Evolutionary conservation across 345 rosid genomes (phyloP).

Genomic region (Hibiscus mutabilis): DNA sequence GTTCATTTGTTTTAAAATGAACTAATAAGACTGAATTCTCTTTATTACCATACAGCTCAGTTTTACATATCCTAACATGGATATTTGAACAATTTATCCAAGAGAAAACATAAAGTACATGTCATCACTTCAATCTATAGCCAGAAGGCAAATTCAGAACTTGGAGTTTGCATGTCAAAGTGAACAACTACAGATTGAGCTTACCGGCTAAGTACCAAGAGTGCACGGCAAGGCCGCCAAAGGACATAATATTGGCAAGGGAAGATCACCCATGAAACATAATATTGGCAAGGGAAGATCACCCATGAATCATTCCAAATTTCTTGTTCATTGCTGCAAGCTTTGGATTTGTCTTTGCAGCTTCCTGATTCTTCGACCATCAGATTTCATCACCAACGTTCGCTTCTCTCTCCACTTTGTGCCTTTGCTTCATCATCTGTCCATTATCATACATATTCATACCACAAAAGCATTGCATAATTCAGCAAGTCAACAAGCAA

Average conservation of each 20-base stretch:
- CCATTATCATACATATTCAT: conserved; percentile 9
- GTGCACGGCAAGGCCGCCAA: conserved; percentile 94
- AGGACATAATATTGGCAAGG: conserved; percentile 75
- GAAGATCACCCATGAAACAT: conserved; percentile 98
- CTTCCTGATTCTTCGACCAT: conserved; percentile 81
- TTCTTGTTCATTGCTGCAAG: conserved; percentile 98
- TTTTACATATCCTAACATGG: neutral
- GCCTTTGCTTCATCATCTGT: conserved; percentile 99
- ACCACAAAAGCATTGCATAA: neutral
- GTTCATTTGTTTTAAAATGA: neutral
- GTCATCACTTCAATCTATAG: neutral
- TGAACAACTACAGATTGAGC: conserved; percentile 38
- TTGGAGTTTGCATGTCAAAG: neutral
- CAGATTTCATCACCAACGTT: conserved; percentile 78
- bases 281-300: conserved; percentile 90
- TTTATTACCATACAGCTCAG: neutral
- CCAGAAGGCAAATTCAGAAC: neutral
- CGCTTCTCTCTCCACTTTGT: conserved; percentile 80
- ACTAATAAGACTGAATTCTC: neutral
- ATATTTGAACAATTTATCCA: neutral
- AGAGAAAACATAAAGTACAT: neutral
- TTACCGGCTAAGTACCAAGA: conserved; percentile 97
- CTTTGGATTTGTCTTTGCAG: conserved; percentile 72
- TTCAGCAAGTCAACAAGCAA: neutral
- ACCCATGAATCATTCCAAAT: conserved; percentile 97